A percentile compares a stretch with the other conserved stretches of the same genome.
phyloP scores from a whole-genome alignment of 2,329 filamentous ascomycete species.

The Diaporthe humulicola region DNA sequence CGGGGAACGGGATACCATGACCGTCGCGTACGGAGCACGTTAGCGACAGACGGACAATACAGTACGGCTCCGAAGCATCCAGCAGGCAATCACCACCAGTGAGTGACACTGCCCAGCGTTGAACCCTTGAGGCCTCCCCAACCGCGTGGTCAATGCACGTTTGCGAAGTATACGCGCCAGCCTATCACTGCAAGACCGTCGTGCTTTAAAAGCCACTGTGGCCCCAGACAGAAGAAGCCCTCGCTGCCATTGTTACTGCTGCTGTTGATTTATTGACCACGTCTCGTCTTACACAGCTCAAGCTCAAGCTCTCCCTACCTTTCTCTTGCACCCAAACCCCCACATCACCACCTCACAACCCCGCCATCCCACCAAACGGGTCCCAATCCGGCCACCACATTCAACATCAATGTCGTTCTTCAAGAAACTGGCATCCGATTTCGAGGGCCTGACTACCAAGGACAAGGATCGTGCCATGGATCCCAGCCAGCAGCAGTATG shows the following conservation, averaged over 20 bases:
- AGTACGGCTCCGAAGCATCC: background rate
- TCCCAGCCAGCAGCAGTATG: slow-evolving; percentile 39
- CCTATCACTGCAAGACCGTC: slow-evolving; percentile 24
- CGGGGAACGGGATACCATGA: slow-evolving; percentile 10
- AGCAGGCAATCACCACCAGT: slow-evolving; percentile 8
- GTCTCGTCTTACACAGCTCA: slow-evolving; percentile 9
- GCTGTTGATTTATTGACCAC: background rate
- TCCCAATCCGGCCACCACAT: background rate
- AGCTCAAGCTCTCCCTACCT: slow-evolving; percentile 2
- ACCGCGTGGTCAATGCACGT: background rate
- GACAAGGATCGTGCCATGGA: slow-evolving; percentile 51
- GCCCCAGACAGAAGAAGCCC: slow-evolving; percentile 5
- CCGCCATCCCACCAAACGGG: slow-evolving; percentile 17
- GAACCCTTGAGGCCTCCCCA: slow-evolving; percentile 35
- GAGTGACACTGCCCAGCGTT: slow-evolving; percentile 8
- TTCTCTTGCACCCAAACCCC: background rate
- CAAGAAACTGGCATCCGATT: slow-evolving; percentile 51
- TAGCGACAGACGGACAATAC: background rate
- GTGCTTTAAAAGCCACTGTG: slow-evolving; percentile 35
- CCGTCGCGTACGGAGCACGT: background rate
- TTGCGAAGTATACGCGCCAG: slow-evolving; percentile 14
- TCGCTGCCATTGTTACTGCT: background rate
- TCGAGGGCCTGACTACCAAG: slow-evolving; percentile 55
- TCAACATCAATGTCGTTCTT: slow-evolving; percentile 54
- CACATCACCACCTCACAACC: slow-evolving; percentile 7